A percentile compares a stretch with the other conserved stretches of the same genome.
Conservation (phyloP, 805 yeast species). For the Cephaloascus albidus region DNA sequence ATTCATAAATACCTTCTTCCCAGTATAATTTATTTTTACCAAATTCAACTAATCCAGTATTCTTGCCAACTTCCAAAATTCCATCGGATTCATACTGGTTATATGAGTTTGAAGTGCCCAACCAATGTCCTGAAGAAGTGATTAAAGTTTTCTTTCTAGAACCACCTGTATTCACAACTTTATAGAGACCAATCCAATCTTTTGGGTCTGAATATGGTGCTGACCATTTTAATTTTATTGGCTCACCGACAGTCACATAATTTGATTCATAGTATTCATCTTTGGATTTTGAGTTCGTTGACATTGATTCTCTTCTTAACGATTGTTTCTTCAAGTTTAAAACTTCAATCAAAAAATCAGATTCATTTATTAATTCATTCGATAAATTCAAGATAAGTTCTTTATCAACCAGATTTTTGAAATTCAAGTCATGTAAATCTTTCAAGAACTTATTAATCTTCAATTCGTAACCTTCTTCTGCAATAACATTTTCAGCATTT, state of each 20-base stretch:
- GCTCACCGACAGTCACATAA: slow-evolving; percentile 31
- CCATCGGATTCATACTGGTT: slow-evolving; percentile 6
- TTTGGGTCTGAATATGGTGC: slow-evolving; percentile 35
- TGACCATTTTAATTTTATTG: slow-evolving; percentile 45
- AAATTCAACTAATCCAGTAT: slow-evolving; percentile 41
- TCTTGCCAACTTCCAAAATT: slow-evolving; percentile 3
- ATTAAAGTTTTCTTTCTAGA: slow-evolving; percentile 46
- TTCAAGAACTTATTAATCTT: slow-evolving; percentile 7
- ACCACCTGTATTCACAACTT: slow-evolving; percentile 47
- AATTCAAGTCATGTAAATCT: slow-evolving; percentile 21
- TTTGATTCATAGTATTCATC: slow-evolving; percentile 3
- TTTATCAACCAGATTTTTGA: slow-evolving; percentile 12
- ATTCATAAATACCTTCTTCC: slow-evolving; percentile 66
- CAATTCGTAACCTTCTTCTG: slow-evolving; percentile 8
- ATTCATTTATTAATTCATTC: slow-evolving; percentile 1
- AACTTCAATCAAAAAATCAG: slow-evolving; percentile 21
- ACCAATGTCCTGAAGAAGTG: slow-evolving; percentile 64
- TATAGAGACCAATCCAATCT: slow-evolving; percentile 77
- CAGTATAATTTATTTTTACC: slow-evolving; percentile 39
- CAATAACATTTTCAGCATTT: slow-evolving; percentile 23
- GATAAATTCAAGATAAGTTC: neutral
- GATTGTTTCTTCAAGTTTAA: slow-evolving; percentile 9
- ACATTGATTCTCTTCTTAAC: slow-evolving; percentile 1
- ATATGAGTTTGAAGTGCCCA: slow-evolving; percentile 30
- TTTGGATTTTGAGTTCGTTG: slow-evolving; percentile 1